Evolutionary conservation across 192 early-diverging fungal species (phyloP), one percentile per base, ranked within the genome.

Genomic region (Backusella luteola): DNA sequence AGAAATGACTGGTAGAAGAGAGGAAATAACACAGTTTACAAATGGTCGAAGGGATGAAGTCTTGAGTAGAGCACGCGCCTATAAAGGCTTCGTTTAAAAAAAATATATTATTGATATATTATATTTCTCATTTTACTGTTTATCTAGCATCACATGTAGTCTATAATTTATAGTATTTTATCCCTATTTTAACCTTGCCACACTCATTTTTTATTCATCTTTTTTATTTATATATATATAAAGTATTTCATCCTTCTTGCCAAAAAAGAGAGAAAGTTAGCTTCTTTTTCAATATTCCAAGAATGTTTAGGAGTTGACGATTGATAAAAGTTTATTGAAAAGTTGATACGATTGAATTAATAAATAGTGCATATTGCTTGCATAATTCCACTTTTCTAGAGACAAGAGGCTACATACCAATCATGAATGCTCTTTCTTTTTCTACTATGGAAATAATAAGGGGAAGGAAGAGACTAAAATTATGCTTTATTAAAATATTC

Each of bases 61-160:
- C 38, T 36, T 23, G 7, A 69, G 68, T 39, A 38, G 35, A 38
- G 35, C 34, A 39, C 68, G 38, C 21, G 21, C 34, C 4, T 69
- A 69, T 38, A 69, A 38, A 41, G 68, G 68, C 19, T 69, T 21
- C 11, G 68, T 69, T 21, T 69, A 69, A 69, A 38, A 34, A 34
- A 2, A 32, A 67, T 3, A 32, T 15, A 21, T 49, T 49, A n/a
- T 49, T 49, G 15, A 69, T 69, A 41, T 69, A 39, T 23, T 38
- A 69, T 69, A 21, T 38, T 34, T 9, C 15, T 11, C n/a, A 35
- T 21, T 69, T 69, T 69, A 38, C 36, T 38, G 34, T 68, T 9
- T 36, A 26, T 63, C 56, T 8, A 29, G 56, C 56, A 63, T 63
- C 26, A 63, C 23, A 29, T 63, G 23, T 63, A 63, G 56, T 63